A percentile compares a stretch with the other conserved stretches of the same genome.
phyloP scores from a whole-genome alignment of 163 green algal genomes.

The Chloroidium sp. region DNA sequence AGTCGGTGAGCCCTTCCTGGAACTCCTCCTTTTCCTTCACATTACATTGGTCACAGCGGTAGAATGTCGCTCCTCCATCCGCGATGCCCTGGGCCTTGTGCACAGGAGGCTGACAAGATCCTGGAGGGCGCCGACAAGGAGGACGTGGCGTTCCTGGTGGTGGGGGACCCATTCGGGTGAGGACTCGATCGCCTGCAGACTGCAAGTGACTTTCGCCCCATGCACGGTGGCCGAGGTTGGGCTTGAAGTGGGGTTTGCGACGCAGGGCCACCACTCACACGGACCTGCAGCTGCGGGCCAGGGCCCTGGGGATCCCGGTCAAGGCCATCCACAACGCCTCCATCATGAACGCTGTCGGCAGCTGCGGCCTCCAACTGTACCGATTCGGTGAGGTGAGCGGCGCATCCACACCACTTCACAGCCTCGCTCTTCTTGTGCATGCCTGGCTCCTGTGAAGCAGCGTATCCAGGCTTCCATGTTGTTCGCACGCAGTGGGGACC shows the following conservation, averaged over 20 bases:
- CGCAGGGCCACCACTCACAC: conserved; percentile 92
- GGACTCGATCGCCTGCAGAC: conserved; percentile 4
- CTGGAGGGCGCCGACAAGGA: conserved; percentile 56
- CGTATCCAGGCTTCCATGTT: too few relatives aligned
- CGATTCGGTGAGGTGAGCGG: conserved; percentile 67
- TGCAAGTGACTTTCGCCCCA: neutral
- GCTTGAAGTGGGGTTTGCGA: conserved; percentile 1
- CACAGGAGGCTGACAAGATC: conserved; percentile 71
- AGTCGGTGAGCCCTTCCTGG: conserved; percentile 44
- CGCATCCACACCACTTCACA: neutral
- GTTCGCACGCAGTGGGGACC: too few relatives aligned
- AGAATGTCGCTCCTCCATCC: too few relatives aligned
- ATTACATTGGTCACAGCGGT: too few relatives aligned
- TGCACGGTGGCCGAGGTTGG: neutral
- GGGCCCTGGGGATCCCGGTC: conserved; percentile 59
- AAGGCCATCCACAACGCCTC: conserved; percentile 93
- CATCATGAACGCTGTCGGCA: conserved; percentile 93
- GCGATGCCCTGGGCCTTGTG: too few relatives aligned
- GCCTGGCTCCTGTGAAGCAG: too few relatives aligned
- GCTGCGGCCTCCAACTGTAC: conserved; percentile 85
- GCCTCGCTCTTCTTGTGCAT: too few relatives aligned
- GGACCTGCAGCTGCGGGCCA: conserved; percentile 84
- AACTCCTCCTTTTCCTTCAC: too few relatives aligned
- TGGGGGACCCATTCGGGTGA: conserved; percentile 94
- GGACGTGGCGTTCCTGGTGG: conserved; percentile 94